A percentile compares a stretch with the other conserved stretches of the same genome.
Conservation (phyloP, 2,329 filamentous ascomycete species). For the Penicillium sp. region DNA sequence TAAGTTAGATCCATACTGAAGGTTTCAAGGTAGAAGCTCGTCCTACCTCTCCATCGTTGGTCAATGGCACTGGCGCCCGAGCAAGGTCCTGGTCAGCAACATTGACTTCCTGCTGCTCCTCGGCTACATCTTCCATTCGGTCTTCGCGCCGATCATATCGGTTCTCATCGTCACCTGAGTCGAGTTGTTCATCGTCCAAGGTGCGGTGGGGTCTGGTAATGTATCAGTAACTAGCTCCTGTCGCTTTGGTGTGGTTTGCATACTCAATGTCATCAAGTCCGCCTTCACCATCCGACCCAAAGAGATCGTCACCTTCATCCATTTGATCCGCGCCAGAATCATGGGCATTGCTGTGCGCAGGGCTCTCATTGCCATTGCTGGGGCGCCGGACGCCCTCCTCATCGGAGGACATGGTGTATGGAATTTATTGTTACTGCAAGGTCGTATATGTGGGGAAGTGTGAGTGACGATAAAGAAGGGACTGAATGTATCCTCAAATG, state of each 20-base stretch:
- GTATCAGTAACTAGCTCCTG: not conserved
- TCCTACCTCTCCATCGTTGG: conserved; percentile 34
- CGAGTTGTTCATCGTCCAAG: conserved; percentile 54
- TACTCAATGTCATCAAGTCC: conserved; percentile 31
- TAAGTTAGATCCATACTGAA: conserved; percentile 5
- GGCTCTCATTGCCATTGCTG: conserved; percentile 22
- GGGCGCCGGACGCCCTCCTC: conserved; percentile 33
- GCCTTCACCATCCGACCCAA: conserved; percentile 40
- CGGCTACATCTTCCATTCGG: conserved; percentile 38
- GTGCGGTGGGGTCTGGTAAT: conserved; percentile 34
- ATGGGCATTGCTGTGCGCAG: conserved; percentile 23
- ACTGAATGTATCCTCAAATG: not conserved
- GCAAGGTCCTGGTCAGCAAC: conserved; percentile 50
- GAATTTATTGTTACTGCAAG: not conserved
- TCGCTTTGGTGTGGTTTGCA: not conserved
- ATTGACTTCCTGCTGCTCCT: conserved; percentile 40
- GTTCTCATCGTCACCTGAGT: conserved; percentile 55
- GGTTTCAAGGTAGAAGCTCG: not conserved
- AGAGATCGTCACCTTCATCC: conserved; percentile 37
- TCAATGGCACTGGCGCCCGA: conserved; percentile 50
- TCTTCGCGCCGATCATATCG: conserved; percentile 46
- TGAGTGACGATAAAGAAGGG: not conserved
- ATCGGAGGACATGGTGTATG: conserved; percentile 31
- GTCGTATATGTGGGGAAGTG: not conserved
- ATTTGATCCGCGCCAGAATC: conserved; percentile 20